These are phyloP conservation scores for Aspergillus thermomutatus DNA, from an alignment of 2,329 filamentous ascomycete species.

Conservation along the genomic window DNA sequence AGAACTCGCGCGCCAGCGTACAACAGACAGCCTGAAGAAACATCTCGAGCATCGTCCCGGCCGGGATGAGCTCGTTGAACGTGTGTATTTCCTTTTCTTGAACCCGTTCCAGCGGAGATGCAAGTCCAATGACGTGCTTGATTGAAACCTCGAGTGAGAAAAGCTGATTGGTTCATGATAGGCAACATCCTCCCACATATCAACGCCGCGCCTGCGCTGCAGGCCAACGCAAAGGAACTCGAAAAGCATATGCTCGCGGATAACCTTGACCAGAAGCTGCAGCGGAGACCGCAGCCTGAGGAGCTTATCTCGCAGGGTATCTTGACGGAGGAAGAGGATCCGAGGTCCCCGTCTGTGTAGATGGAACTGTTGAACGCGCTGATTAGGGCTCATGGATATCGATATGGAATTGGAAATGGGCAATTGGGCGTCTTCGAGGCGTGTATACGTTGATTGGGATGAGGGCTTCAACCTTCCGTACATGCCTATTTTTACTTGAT, in stretches of 20 bases:
- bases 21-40: conserved; percentile 62
- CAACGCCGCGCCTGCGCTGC: conserved; percentile 72
- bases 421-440: background rate
- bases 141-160: background rate
- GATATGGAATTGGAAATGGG: background rate
- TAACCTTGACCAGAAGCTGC: conserved; percentile 80
- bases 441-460: background rate
- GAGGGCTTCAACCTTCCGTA: background rate
- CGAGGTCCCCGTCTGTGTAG: conserved; percentile 22
- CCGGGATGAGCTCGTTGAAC: conserved; percentile 73
- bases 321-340: conserved; percentile 61
- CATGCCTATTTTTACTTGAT: background rate
- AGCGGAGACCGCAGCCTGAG: conserved; percentile 71
- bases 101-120: background rate
- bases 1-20: conserved; percentile 63
- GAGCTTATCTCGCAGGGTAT: conserved; percentile 77
- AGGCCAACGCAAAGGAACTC: conserved; percentile 78
- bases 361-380: background rate
- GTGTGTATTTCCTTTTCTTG: conserved; percentile 48
- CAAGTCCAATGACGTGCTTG: too few species aligned
- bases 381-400: background rate
- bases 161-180: conserved; percentile 34
- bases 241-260: conserved; percentile 85
- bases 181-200: conserved; percentile 84
- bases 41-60: conserved; percentile 62